Conservation (phyloP, 202 grass and related monocot genomes). For the Schoenoplectus triqueter region DNA sequence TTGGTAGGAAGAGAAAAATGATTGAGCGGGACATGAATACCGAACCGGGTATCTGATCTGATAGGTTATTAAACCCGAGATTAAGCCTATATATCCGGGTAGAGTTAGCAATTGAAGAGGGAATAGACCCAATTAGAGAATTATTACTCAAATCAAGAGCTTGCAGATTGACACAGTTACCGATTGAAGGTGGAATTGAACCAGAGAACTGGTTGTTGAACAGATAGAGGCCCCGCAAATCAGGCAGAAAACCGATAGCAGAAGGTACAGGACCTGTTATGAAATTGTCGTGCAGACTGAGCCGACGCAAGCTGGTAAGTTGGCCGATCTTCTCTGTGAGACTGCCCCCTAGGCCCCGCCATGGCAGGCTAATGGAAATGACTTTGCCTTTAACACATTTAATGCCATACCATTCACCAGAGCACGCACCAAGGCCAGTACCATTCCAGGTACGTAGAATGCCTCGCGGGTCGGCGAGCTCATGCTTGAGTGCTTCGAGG, state of each 20-base stretch:
- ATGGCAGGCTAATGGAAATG: constrained; percentile 72
- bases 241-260: constrained; percentile 51
- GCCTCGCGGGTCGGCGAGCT: constrained; percentile 56
- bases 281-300: constrained; percentile 79
- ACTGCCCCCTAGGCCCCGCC: constrained; percentile 51
- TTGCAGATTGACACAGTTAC: constrained; percentile 53
- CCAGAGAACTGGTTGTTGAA: constrained; percentile 91
- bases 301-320: constrained; percentile 54
- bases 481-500: constrained; percentile 70
- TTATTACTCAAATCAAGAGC: constrained; percentile 62
- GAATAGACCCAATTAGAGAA: constrained; percentile 51
- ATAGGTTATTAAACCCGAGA: constrained; percentile 62
- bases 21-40: constrained; percentile 39
- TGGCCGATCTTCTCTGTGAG: constrained; percentile 66
- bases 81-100: constrained; percentile 71
- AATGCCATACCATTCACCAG: constrained; percentile 66
- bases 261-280: constrained; percentile 53
- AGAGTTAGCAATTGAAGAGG: constrained; percentile 59
- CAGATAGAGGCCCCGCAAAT: constrained; percentile 73
- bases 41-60: constrained; percentile 38
- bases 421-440: constrained; percentile 70
- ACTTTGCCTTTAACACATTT: constrained; percentile 79
- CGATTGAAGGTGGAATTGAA: constrained; percentile 55
- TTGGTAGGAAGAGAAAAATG: constrained; percentile 47
- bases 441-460: constrained; percentile 71